Base-by-base conservation (phyloP, 495 filamentous ascomycete species). In the Penicillium canariense region DNA sequence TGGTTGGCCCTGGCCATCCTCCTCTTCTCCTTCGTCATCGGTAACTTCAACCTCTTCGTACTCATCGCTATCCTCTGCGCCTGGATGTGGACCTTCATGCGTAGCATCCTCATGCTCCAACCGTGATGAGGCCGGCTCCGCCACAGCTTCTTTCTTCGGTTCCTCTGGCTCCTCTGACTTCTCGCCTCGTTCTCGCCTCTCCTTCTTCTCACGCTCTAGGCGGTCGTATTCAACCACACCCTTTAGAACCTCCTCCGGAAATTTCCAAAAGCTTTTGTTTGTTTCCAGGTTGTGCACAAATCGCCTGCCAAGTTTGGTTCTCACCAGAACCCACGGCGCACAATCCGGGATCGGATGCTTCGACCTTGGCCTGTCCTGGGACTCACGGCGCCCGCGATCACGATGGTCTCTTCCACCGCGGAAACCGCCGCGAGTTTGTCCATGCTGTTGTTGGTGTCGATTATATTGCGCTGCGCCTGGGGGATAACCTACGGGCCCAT, bases 1-100 rank as follows among this genome's bases (percentile, higher is more conserved):
- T 3, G 81, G 70, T 42, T 82, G 77, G 12, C 71, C 74, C 17
- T 77, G n/a, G n/a, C n/a, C 76, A 6, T 79, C 74, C 17, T 76
- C 76, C 10, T 80, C 75, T 26, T 75, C 42, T 11, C 26, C 78
- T 40, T 81, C 82, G 61, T 87, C 79, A 53, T 90, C 87, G 3
- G 86, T 90, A 20, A 94, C 91, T 61, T 96, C 93, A 8, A 91
- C 89, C 62, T 96, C 91, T 68, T 93, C 90, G 48, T 91, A 91
- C 55, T 95, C 90, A 25, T 86, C 78, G 70, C 78, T 84, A 17
- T 79, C 82, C 34, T 70, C 62, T 32, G 51, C 64, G 12, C 54
- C 58, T 46, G n/a, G 8, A 20, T 43, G 32, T 32, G 45, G 18
- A 8, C 56, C 58, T 12, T 39, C 45, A n/a, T 3, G 35, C 4